phyloP scores from a whole-genome alignment of 805 yeast genomes.

The Yarrowia sp. region DNA sequence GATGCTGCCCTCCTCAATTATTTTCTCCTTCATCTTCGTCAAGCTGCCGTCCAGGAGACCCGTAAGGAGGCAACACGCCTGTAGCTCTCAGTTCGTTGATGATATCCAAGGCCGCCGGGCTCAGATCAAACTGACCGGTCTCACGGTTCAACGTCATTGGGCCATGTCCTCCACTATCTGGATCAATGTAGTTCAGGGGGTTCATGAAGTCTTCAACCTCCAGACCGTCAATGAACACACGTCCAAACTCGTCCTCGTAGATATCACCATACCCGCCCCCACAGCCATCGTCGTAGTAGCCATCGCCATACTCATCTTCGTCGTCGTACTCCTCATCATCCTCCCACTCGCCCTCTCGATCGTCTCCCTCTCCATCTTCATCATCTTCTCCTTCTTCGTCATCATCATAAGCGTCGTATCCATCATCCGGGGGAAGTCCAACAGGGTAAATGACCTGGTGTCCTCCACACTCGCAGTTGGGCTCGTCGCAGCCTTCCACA shows the following conservation, averaged over 20 bases:
- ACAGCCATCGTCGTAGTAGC: background rate
- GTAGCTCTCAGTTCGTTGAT: background rate
- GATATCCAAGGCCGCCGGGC: background rate
- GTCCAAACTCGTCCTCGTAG: background rate
- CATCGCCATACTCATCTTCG: background rate
- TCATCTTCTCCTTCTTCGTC: background rate
- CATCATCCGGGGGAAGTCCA: background rate
- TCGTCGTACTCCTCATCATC: background rate
- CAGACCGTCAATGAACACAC: background rate
- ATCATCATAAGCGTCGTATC: background rate
- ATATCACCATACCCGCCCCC: background rate
- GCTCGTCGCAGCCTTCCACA: background rate
- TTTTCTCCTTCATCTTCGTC: too few species aligned
- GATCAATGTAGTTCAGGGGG: conserved; percentile 1
- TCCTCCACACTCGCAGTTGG: background rate
- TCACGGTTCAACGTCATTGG: background rate
- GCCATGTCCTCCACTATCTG: background rate
- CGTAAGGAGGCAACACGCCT: background rate
- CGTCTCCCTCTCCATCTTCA: background rate
- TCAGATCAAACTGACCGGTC: background rate
- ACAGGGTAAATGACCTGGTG: background rate
- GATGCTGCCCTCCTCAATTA: too few species aligned
- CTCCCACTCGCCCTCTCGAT: background rate
- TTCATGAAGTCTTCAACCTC: background rate
- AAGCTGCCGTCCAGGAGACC: background rate